A percentile compares a stretch with the other conserved stretches of the same genome.
Evolutionary conservation across 352 stramenopile species (phyloP).

Genomic region (Phytophthora ramorum): DNA sequence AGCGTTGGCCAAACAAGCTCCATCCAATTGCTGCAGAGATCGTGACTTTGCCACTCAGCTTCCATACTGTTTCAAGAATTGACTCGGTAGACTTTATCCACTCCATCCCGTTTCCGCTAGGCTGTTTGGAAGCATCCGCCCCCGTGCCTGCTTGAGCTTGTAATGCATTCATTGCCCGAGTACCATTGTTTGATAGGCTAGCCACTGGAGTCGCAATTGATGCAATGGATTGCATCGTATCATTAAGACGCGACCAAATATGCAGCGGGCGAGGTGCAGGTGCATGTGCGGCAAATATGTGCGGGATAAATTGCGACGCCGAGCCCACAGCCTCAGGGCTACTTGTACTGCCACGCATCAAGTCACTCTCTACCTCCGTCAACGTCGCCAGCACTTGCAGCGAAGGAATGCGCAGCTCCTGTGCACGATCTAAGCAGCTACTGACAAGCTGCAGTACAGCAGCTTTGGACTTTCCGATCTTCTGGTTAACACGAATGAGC

Average conservation of each 20-base stretch:
- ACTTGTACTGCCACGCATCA: slow-evolving; percentile 38
- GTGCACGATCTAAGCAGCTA: slow-evolving; percentile 65
- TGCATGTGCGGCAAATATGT: slow-evolving; percentile 36
- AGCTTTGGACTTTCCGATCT: slow-evolving; percentile 63
- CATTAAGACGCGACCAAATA: slow-evolving; percentile 50
- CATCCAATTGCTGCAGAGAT: slow-evolving; percentile 53
- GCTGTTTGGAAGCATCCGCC: slow-evolving; percentile 8
- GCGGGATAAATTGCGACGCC: slow-evolving; percentile 35
- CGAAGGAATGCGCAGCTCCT: slow-evolving; percentile 62
- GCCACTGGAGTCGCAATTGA: slow-evolving; percentile 31
- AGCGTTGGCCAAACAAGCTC: slow-evolving; percentile 57
- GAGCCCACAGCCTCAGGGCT: slow-evolving; percentile 13
- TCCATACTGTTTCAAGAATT: slow-evolving; percentile 70
- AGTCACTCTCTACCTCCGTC: slow-evolving; percentile 56
- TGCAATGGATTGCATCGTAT: slow-evolving; percentile 36
- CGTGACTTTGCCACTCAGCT: slow-evolving; percentile 66
- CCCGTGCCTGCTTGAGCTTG: slow-evolving; percentile 37
- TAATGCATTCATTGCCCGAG: slow-evolving; percentile 30
- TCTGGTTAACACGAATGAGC: slow-evolving; percentile 77
- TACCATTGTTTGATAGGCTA: slow-evolving; percentile 23
- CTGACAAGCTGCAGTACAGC: slow-evolving; percentile 53
- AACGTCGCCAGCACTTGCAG: slow-evolving; percentile 58
- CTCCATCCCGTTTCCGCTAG: slow-evolving; percentile 42
- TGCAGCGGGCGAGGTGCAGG: slow-evolving; percentile 49
- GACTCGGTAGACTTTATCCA: slow-evolving; percentile 65